Evolutionary conservation across 352 stramenopile genomes (phyloP), one percentile per base, ranked within the genome.

Genomic region (Pythium phragmitis): DNA sequence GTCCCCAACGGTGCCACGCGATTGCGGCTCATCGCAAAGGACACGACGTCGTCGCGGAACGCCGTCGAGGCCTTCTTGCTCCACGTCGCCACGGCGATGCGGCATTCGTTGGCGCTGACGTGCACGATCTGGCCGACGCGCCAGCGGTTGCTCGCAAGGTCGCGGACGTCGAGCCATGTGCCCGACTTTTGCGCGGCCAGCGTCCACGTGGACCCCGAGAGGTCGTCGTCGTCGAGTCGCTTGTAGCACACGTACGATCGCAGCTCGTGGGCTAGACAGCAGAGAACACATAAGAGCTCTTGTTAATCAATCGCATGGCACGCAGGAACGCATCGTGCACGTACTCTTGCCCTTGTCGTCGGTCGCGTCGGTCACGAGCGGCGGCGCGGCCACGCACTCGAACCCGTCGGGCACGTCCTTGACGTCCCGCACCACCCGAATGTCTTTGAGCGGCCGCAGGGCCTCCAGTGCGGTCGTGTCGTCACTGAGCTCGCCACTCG

Each of bases 161-260:
- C 87, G 28, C 86, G 82, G 3, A 96, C 76, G 39, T 96, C 87
- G 43, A 96, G 80, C 87, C 87, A 96, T 57, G 81, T 80, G 34
- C 84, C 85, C 1, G 74, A 74, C 53, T 84, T 84, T 57, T 90
- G 85, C 16, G 74, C 83, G 36, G 70, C 17, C 48, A 91, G 87
- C 37, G 78, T 88, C 87, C 85, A 93, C 51, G 82, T 87, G 26
- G 82, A 92, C 19, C 69, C 71, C 4, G 70, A 61, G 19, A 87
- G 76, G 50, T 96, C 87, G 41, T 94, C 85, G 49, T 64, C 72
- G 6, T 69, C 72, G 2, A 92, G 71, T 16, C 87, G 80, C 4
- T 78, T 80, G 51, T 79, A 91, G 60, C 87, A 94, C 49, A 96
- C 36, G 51, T 82, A 92, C 47, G 85, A 87, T 11, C 74, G 70